phyloP scores from a whole-genome alignment of 371 early-diverging fungal species.

The Mycotypha africana region DNA sequence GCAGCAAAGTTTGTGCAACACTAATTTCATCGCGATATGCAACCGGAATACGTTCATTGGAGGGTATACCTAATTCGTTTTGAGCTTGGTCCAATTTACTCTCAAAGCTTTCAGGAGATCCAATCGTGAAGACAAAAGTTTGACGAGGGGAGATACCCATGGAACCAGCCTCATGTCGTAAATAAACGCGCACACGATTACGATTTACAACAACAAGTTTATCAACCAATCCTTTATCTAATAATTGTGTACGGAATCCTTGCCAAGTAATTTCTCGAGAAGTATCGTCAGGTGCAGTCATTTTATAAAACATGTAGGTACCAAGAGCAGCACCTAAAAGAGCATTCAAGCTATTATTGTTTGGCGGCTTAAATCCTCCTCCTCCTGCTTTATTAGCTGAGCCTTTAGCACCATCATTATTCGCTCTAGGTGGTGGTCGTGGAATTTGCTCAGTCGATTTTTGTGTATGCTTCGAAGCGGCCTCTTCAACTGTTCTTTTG shows the following conservation, averaged over 20 bases:
- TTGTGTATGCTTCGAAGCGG: slow-evolving; percentile 17
- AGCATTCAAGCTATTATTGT: slow-evolving; percentile 21
- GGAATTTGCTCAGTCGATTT: slow-evolving; percentile 23
- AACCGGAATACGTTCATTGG: slow-evolving; percentile 88
- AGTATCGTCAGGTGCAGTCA: slow-evolving; percentile 40
- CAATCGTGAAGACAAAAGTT: slow-evolving; percentile 80
- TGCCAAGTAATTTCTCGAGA: slow-evolving; percentile 84
- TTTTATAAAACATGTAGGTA: slow-evolving; percentile 45
- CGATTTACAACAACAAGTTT: slow-evolving; percentile 84
- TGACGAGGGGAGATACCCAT: slow-evolving; percentile 27
- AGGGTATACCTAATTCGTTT: slow-evolving; percentile 83
- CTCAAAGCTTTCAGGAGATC: slow-evolving; percentile 94
- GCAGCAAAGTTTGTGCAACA: slow-evolving; percentile 62
- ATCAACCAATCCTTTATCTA: slow-evolving; percentile 91
- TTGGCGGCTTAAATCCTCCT: slow-evolving; percentile 13
- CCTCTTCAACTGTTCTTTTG: slow-evolving; percentile 17
- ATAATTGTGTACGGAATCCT: slow-evolving; percentile 82
- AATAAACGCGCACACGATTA: slow-evolving; percentile 72
- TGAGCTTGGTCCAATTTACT: slow-evolving; percentile 84
- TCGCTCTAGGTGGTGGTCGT: slow-evolving; percentile 19
- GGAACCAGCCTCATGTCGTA: slow-evolving; percentile 63
- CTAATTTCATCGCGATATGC: slow-evolving; percentile 79
- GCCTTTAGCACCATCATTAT: background rate
- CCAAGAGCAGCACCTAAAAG: slow-evolving; percentile 46
- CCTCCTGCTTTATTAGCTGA: no score